Evolutionary conservation across 2,329 filamentous ascomycete genomes (phyloP).

Genomic region (Botryosphaeria agaves): DNA sequence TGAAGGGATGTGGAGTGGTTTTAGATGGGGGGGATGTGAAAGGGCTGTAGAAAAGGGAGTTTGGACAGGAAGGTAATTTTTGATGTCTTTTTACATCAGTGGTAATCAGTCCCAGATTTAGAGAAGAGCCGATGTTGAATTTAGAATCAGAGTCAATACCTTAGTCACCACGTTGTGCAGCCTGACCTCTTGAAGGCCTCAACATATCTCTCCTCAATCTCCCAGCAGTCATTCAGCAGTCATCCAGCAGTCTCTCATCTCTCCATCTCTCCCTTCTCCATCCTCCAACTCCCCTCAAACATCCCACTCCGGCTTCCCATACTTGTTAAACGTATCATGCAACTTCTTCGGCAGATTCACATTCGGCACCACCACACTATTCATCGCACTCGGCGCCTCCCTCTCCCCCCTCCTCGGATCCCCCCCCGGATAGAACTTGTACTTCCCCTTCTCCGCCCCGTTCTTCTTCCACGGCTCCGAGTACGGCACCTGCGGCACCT

Average conservation of each 20-base stretch:
- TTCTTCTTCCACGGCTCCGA: constrained; percentile 1
- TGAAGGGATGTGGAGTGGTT: too few relatives aligned
- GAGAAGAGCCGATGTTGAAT: too few relatives aligned
- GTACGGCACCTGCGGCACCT: constrained; percentile 1
- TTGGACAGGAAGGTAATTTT: not conserved
- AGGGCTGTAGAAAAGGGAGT: not conserved
- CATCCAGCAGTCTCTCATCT: not conserved
- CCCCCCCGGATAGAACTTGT: not conserved
- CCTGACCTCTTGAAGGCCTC: not conserved
- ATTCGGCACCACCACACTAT: constrained; percentile 1
- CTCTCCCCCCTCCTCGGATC: constrained; percentile 1
- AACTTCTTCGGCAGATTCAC: constrained; percentile 1
- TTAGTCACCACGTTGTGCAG: not conserved
- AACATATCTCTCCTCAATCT: too few relatives aligned
- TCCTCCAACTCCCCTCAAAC: not conserved
- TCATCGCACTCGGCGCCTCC: constrained; percentile 1
- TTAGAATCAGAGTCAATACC: not conserved
- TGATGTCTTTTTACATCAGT: not conserved
- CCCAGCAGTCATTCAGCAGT: too few relatives aligned
- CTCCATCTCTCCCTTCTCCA: not conserved
- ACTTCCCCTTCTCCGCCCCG: constrained; percentile 1
- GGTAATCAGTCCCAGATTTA: not conserved
- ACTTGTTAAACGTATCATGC: constrained; percentile 1
- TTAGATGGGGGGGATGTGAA: too few relatives aligned
- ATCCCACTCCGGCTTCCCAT: constrained; percentile 1